phyloP scores from a whole-genome alignment of 345 rosid genomes.

The Euphorbia pulcherrima region DNA sequence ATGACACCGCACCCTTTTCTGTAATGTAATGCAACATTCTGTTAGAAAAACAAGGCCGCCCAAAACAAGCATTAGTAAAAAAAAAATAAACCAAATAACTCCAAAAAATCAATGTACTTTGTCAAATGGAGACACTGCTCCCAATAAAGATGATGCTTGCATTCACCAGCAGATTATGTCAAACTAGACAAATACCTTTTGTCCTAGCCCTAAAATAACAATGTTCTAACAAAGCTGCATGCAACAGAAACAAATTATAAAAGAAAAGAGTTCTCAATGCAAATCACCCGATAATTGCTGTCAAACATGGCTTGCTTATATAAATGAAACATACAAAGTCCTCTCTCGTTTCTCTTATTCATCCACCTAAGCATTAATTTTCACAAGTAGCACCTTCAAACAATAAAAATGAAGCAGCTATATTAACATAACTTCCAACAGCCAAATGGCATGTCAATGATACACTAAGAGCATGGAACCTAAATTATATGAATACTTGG shows the following conservation, averaged over 20 bases:
- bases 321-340: background rate
- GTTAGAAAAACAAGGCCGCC: background rate
- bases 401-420: background rate
- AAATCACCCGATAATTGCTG: background rate
- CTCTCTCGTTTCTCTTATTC: background rate
- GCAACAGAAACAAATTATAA: background rate
- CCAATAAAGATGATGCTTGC: background rate
- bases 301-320: background rate
- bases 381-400: background rate
- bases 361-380: background rate
- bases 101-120: background rate
- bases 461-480: background rate
- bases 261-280: background rate
- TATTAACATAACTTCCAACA: background rate
- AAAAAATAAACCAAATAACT: background rate
- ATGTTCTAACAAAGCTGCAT: background rate
- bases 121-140: background rate
- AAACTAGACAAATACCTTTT: background rate
- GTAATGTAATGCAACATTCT: slow-evolving; percentile 19
- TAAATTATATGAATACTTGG: background rate
- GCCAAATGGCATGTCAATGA: background rate
- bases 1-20: slow-evolving; percentile 48
- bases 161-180: background rate
- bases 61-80: background rate
- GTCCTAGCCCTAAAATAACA: background rate